Conservation (phyloP, 768 basidiomycete genomes). For the Udeniomyces megalosporus region DNA sequence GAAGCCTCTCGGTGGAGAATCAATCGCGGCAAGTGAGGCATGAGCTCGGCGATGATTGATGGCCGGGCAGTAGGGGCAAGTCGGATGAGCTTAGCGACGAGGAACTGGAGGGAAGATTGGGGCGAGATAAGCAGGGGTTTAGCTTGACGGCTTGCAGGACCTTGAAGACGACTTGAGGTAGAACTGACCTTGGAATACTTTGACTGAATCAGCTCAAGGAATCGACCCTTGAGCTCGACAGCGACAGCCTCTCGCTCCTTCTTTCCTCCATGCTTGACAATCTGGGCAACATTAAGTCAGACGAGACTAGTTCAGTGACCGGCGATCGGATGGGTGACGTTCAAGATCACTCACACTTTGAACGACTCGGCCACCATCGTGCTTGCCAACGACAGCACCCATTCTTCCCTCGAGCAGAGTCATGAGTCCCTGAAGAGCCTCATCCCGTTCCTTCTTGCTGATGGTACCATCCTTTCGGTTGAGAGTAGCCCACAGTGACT, state of each 20-base stretch:
- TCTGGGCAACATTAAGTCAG: slow-evolving; percentile 21
- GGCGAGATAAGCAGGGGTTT: neutral
- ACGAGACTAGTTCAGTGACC: neutral
- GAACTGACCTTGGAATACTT: slow-evolving; percentile 93
- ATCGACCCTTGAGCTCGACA: slow-evolving; percentile 62
- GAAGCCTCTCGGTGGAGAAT: slow-evolving; percentile 74
- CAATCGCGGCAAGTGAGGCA: slow-evolving; percentile 54
- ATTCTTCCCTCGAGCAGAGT: slow-evolving; percentile 60
- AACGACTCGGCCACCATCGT: slow-evolving; percentile 56
- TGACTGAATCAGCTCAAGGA: slow-evolving; percentile 58
- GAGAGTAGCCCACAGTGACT: slow-evolving; percentile 54
- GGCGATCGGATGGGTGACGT: neutral
- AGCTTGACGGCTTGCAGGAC: neutral
- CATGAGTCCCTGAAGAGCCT: slow-evolving; percentile 60
- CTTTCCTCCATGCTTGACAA: slow-evolving; percentile 65
- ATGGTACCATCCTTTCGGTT: slow-evolving; percentile 47
- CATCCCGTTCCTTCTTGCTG: slow-evolving; percentile 50
- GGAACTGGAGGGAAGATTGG: slow-evolving; percentile 55
- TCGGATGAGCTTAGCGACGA: slow-evolving; percentile 63
- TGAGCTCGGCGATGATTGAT: slow-evolving; percentile 63
- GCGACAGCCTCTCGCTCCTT: slow-evolving; percentile 65
- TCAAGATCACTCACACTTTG: slow-evolving; percentile 37
- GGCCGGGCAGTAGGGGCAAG: slow-evolving; percentile 42
- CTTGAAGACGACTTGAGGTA: too few species aligned
- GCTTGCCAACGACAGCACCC: slow-evolving; percentile 73